Conservation (phyloP, 345 rosid genomes). For the Carallia pectinifolia region DNA sequence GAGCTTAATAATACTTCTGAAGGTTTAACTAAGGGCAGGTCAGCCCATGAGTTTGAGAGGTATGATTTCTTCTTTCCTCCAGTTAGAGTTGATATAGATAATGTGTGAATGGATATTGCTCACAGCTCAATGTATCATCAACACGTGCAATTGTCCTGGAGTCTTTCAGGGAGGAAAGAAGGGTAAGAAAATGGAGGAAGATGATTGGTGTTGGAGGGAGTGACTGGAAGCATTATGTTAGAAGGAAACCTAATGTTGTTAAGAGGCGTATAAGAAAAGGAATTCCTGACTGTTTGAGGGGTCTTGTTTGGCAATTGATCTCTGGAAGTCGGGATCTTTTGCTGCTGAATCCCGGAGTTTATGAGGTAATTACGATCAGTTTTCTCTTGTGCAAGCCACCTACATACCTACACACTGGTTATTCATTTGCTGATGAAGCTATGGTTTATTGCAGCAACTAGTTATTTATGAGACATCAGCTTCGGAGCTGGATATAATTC, state of each 20-base stretch:
- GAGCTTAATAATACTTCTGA: constrained; percentile 55
- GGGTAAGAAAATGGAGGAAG: constrained; percentile 93
- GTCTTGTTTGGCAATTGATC: constrained; percentile 97
- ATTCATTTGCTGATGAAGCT: constrained; percentile 1
- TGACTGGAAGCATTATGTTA: constrained; percentile 90
- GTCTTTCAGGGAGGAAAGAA: constrained; percentile 74
- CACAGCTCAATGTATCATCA: constrained; percentile 6
- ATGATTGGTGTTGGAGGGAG: constrained; percentile 98
- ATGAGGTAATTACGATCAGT: constrained; percentile 51
- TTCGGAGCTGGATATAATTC: constrained; percentile 88
- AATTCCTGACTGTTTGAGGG: constrained; percentile 96
- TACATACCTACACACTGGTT: neutral
- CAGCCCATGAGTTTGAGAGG: constrained; percentile 54
- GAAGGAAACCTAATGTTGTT: constrained; percentile 88
- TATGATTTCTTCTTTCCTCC: constrained; percentile 10
- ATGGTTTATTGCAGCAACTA: constrained; percentile 72
- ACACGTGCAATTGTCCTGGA: constrained; percentile 9
- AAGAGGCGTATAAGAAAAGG: constrained; percentile 88
- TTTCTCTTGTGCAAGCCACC: neutral
- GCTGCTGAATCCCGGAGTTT: constrained; percentile 95
- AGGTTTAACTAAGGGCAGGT: constrained; percentile 46
- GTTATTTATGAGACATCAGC: constrained; percentile 92
- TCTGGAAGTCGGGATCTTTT: constrained; percentile 94
- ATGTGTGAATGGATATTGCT: too few relatives aligned
- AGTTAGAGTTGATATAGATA: too few relatives aligned